Base-by-base conservation (phyloP, 352 stramenopile species). In the Pythium phragmiticola region DNA sequence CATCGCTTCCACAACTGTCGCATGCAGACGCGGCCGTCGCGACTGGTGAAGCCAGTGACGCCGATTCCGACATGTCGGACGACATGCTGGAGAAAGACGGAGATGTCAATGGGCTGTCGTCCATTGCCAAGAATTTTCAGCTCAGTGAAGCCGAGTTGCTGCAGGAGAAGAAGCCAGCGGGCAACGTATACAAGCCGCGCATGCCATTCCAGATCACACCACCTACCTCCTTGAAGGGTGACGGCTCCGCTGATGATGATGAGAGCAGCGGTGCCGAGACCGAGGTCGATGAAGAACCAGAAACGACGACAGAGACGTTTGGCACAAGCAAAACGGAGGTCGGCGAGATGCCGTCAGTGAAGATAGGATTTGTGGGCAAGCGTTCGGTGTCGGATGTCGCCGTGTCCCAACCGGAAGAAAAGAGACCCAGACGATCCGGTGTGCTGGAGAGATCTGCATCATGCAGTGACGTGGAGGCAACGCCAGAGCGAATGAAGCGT, bases 61-160 rank as follows among this genome's bases (percentile, higher is more conserved):
- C 55, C 7, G 79, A 87, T 19, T 90, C 77, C 36, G 76, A 87
- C 45, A 70, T 88, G 75, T 89, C 78, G 34, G 79, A 89, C 51
- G 81, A 89, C 33, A 89, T 89, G 77, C 61, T 86, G n/a, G 80
- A 84, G 53, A 76, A 89, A 51, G 80, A 89, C 23, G 80, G 78
- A 3, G 70, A 75, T 28, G 46, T 75, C 7, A 71, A 69, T 42
- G 70, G 66, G 0, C 56, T 88, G 2, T 84, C 80, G 7, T 76
- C 75, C 9, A 78, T 90, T 28, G 82, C 82, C n/a, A 77, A 75
- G 55, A 76, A 52, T 14, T 85, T 88, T 30, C 67, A 82, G 43
- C 60, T 73, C 11, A 68, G 50, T 37, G 70, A 77, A 4, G 41
- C 49, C 0, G 52, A 70, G 2, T 26, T 63, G 19, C 23, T 57